Evolutionary conservation across 1,139 yeast species (phyloP), one percentile per base, ranked within the genome.

Genomic region (Geotrichum restrictum): DNA sequence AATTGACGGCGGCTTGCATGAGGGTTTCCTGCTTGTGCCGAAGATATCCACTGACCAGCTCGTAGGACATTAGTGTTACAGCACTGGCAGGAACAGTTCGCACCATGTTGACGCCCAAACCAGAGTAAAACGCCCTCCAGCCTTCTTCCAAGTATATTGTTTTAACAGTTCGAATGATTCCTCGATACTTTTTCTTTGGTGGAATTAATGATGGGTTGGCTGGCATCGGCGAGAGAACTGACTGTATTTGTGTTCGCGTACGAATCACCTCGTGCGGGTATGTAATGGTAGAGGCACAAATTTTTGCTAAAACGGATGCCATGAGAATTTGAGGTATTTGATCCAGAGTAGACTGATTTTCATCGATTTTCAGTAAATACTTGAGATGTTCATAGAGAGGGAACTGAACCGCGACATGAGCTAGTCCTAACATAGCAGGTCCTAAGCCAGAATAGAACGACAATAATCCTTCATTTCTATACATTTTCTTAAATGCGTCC

Each of bases 11-110:
- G 7, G 24, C 10, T 10, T 8, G 7, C 29, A 18, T 13, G 24
- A 38, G 29, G 10, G 24, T 10, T 8, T 14, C 22, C 10, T 21
- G 45, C 27, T 32, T 31, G 21, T 54, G 52, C 10, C 51, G 53
- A 27, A 85, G 72, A 63, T 79, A 82, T 44, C 80, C 77, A 62
- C 88, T 84, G 65, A 89, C 81, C 64, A 88, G 80, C 69, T 93
- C 99, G 69, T 88, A 93, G 38, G 96, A 85, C n/a, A 91, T 91
- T 61, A 93, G 74, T 1, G 98, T 93, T 21, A 93, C 88, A 0
- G 97, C 97, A 63, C 93, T 83, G 7, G 97, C 93, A 4, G 99
- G 98, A 1, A 93, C 88, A 0, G 98, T 94, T 63, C 99, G 76
- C 34, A 88, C 80, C 65, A 93, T 73, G 66, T 93, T 93, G 16